Conservation (phyloP, 2,329 filamentous ascomycete species). For the Emergomyces orientalis region DNA sequence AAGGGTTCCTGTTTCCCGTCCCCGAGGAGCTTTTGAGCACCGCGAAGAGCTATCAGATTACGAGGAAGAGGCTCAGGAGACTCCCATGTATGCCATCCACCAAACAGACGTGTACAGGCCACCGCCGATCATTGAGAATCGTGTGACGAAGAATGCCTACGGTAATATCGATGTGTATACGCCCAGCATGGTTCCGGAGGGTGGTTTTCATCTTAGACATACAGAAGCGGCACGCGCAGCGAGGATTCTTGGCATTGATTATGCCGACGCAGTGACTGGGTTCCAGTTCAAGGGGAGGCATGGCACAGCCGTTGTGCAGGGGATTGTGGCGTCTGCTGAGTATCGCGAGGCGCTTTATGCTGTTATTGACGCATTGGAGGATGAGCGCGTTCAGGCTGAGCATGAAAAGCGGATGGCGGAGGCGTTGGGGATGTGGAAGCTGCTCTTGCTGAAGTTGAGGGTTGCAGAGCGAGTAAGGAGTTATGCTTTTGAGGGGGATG, state of each 20-base stretch:
- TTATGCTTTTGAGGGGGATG: constrained; percentile 35
- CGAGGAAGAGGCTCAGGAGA: constrained; percentile 45
- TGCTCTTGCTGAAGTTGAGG: constrained; percentile 52
- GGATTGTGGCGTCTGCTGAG: constrained; percentile 65
- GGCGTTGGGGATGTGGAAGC: constrained; percentile 49
- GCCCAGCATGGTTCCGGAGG: constrained; percentile 53
- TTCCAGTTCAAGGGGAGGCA: constrained; percentile 80
- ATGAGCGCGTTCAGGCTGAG: constrained; percentile 56
- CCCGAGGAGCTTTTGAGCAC: neutral
- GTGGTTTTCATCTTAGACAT: constrained; percentile 49
- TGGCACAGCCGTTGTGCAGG: constrained; percentile 73
- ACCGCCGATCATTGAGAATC: constrained; percentile 64
- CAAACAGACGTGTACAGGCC: constrained; percentile 65
- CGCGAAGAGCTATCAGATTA: constrained; percentile 16
- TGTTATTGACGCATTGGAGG: constrained; percentile 57
- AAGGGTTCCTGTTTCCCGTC: constrained; percentile 40
- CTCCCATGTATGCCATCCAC: constrained; percentile 46
- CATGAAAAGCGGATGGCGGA: constrained; percentile 44
- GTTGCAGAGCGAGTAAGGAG: constrained; percentile 65
- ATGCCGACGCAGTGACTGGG: constrained; percentile 78
- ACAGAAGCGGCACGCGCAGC: constrained; percentile 61
- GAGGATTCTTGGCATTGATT: constrained; percentile 68
- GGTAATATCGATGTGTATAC: constrained; percentile 57
- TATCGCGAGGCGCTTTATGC: constrained; percentile 61
- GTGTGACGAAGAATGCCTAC: constrained; percentile 54